Evolutionary conservation across 2,329 filamentous ascomycete species (phyloP), one percentile per base, ranked within the genome.

Genomic region (Phoma sp.): DNA sequence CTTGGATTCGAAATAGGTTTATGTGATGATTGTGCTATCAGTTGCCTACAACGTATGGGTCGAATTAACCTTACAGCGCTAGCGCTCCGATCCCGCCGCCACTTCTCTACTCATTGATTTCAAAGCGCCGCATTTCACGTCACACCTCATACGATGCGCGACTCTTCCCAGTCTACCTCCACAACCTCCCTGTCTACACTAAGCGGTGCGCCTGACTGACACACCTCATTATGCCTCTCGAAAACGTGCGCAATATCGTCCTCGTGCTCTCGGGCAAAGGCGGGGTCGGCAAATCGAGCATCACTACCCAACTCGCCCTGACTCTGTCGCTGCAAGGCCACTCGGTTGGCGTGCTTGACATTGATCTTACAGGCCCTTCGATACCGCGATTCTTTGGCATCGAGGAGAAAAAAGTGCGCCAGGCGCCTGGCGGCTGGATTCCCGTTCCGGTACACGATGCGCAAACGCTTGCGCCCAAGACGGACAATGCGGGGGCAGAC

Each of bases 181-280:
- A n/a, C 10, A 6, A 30, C 41, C 29, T 13, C 24, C 18, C 30
- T 9, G 32, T 18, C 22, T 24, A 29, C 45, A 23, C 3, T 30
- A 5, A 23, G 6, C 18, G 47, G 42, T 30, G 58, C 58, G 6
- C 68, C 68, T 4, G 69, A 63, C 51, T 72, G 64, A 69, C n/a
- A n/a, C n/a, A 35, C 6, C 10, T 7, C 49, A 76, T 64, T 27
- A 89, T 89, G 86, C 88, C 86, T 57, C 80, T 90, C 25, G 75
- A 83, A 48, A 87, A 88, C 64, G 83, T 93, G 68, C 89, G 90
- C 68, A 87, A 93, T 71, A 88, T 95, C 59, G 81, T 92, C 61
- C 83, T 95, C 65, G 89, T 91, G 59, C 88, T 99, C 42, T 98
- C 95, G 10, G 95, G 95, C 66, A 99, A 99, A 83, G 95, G 95